phyloP scores from a whole-genome alignment of 192 early-diverging fungal genomes.

The Backusella tarrabulga region DNA sequence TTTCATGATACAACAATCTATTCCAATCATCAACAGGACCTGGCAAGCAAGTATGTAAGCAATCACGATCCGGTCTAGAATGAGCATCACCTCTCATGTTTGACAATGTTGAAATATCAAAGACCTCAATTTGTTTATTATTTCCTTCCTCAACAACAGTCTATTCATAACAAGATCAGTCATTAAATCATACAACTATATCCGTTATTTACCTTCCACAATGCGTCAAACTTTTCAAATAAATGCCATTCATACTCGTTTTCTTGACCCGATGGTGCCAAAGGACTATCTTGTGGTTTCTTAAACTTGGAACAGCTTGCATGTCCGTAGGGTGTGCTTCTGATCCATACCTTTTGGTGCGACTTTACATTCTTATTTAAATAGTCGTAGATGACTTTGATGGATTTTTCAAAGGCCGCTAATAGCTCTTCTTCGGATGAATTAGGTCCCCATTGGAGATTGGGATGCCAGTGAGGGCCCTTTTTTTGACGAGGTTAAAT shows the following conservation, averaged over 20 bases:
- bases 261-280: slow-evolving; percentile 22
- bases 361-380: slow-evolving; percentile 17
- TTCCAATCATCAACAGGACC: slow-evolving; percentile 43
- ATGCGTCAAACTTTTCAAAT: slow-evolving; percentile 25
- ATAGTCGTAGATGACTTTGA: slow-evolving; percentile 17
- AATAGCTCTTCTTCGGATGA: slow-evolving; percentile 23
- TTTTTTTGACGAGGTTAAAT: not conserved
- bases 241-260: slow-evolving; percentile 40
- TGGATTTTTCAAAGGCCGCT: slow-evolving; percentile 17
- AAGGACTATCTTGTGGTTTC: slow-evolving; percentile 13
- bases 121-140: slow-evolving; percentile 17
- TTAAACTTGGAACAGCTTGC: slow-evolving; percentile 31
- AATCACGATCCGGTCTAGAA: slow-evolving; percentile 31
- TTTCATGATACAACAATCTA: slow-evolving; percentile 35
- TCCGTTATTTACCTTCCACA: slow-evolving; percentile 21
- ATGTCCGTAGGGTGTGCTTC: slow-evolving; percentile 37
- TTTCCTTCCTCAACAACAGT: slow-evolving; percentile 4
- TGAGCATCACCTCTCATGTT: slow-evolving; percentile 36
- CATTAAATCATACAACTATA: too few species aligned
- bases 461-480: slow-evolving; percentile 36
- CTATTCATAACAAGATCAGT: not conserved
- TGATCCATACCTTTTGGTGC: slow-evolving; percentile 30
- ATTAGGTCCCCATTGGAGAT: slow-evolving; percentile 20
- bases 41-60: slow-evolving; percentile 36
- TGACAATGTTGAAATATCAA: slow-evolving; percentile 18